Base-by-base conservation (phyloP, 2,329 filamentous ascomycete genomes). In the Diaporthe citrichinensis region DNA sequence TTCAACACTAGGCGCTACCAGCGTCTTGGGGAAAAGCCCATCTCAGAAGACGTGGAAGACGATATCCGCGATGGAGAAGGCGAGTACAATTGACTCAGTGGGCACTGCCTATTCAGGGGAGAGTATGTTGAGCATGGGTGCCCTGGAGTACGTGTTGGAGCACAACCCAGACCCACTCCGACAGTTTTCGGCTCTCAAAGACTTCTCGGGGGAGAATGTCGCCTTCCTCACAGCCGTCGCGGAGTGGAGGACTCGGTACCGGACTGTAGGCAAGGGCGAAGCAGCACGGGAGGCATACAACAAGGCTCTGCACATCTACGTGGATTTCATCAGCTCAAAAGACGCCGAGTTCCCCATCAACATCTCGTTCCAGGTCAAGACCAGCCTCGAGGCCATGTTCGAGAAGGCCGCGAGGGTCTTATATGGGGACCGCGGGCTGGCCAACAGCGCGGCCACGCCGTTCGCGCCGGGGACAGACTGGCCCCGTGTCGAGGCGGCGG, bases 151-250 rank as follows among this genome's bases (percentile, higher is more conserved):
- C 75, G 90, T 91, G 6, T 85, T 94, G 0, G 84, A 88, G 72
- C 86, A 87, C 68, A 92, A 93, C 80, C 89, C 91, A 0, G 85
- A 87, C 6, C 90, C 90, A 0, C 86, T 94, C 0, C 90, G 92
- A 74, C 83, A 90, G 71, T 94, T 93, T 80, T 92, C 92, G 0
- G 92, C 92, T 0, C 85, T 90, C 1, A 87, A 89, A 49, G 92
- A 94, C 78, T 94, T 94, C 80, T 93, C 92, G 0, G 92, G 92
- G 20, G 92, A 94, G 81, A 94, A 94, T 80, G 92, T 94, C 78
- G 89, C 92, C 62, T 94, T 94, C 81, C 83, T 94, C 7, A 89
- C 87, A 12, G 85, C 86, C 55, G 88, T 93, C 12, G 84, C 87
- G 3, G 86, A 88, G 74, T 93, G 90, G 90, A 91, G 90, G 80